phyloP scores from a whole-genome alignment of 192 early-diverging fungal species.

The Linnemannia elongata region DNA sequence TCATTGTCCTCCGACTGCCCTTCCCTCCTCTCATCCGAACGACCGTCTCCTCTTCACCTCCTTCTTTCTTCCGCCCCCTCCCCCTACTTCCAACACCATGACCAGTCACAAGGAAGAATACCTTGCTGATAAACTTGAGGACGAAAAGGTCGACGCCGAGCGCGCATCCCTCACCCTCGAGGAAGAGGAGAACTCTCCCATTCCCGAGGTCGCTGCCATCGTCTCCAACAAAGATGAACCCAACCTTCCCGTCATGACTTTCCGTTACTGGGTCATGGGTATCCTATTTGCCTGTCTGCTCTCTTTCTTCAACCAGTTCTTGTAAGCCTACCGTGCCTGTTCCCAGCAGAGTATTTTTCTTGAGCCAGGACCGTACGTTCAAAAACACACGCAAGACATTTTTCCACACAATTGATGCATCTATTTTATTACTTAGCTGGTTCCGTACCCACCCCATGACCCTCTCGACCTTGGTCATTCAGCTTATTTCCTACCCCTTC shows the following conservation, averaged over 20 bases:
- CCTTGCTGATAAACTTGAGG: neutral
- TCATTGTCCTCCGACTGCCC: no score
- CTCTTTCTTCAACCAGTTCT: neutral
- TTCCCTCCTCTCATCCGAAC: neutral
- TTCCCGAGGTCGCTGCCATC: constrained; percentile 17
- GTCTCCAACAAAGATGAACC: constrained; percentile 50
- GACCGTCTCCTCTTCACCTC: neutral
- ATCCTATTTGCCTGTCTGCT: neutral
- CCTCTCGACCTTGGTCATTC: constrained; percentile 45
- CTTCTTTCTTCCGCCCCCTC: no score
- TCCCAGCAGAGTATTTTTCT: no score
- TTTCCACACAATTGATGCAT: no score
- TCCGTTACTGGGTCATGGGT: constrained; percentile 58
- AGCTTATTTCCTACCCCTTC: constrained; percentile 45
- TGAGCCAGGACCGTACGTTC: no score
- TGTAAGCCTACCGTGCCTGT: no score
- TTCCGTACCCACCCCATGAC: constrained; percentile 42
- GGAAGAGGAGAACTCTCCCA: constrained; percentile 27
- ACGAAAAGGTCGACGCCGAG: constrained; percentile 6
- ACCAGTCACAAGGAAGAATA: neutral
- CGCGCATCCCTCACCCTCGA: constrained; percentile 8
- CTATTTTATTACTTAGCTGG: no score
- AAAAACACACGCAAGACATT: no score
- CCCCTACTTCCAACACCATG: no score
- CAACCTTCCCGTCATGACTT: constrained; percentile 56